Conservation (phyloP, 805 yeast genomes). For the Candida chilensis region DNA sequence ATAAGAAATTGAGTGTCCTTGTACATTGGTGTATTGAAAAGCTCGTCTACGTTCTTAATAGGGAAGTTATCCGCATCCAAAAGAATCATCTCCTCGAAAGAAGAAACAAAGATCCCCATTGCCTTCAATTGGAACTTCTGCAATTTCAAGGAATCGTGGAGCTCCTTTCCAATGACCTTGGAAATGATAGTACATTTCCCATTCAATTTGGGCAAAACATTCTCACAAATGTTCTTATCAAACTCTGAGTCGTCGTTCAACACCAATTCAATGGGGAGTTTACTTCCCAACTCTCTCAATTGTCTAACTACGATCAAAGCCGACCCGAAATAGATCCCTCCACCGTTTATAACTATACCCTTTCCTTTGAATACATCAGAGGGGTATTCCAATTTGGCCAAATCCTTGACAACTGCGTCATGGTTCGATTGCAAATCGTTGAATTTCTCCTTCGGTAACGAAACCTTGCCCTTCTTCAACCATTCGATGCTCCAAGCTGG, state of each 20-base stretch:
- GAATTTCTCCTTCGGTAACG: too few species aligned
- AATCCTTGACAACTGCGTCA: constrained; percentile 12
- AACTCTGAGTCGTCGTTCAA: constrained; percentile 13
- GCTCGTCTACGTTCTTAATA: constrained; percentile 16
- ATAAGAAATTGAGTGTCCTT: constrained; percentile 15
- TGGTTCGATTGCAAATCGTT: constrained; percentile 14
- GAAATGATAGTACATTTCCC: constrained; percentile 17
- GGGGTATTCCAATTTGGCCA: constrained; percentile 15
- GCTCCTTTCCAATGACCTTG: constrained; percentile 12
- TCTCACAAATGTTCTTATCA: constrained; percentile 16
- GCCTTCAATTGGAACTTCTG: constrained; percentile 18
- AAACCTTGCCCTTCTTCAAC: constrained; percentile 5
- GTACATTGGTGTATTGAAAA: constrained; percentile 19
- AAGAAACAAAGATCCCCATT: constrained; percentile 19
- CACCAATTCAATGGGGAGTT: constrained; percentile 24
- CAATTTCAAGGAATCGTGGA: constrained; percentile 8
- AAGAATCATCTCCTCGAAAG: constrained; percentile 20
- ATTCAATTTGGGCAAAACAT: constrained; percentile 13
- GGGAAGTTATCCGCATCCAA: constrained; percentile 25
- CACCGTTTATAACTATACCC: constrained; percentile 54
- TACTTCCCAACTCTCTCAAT: constrained; percentile 18
- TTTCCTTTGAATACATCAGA: constrained; percentile 25
- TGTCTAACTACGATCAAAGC: constrained; percentile 20
- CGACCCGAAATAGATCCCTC: constrained; percentile 14
- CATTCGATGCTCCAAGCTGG: too few species aligned